Evolutionary conservation across 306 rosid species (phyloP).

Genomic region (Prunus mume): DNA sequence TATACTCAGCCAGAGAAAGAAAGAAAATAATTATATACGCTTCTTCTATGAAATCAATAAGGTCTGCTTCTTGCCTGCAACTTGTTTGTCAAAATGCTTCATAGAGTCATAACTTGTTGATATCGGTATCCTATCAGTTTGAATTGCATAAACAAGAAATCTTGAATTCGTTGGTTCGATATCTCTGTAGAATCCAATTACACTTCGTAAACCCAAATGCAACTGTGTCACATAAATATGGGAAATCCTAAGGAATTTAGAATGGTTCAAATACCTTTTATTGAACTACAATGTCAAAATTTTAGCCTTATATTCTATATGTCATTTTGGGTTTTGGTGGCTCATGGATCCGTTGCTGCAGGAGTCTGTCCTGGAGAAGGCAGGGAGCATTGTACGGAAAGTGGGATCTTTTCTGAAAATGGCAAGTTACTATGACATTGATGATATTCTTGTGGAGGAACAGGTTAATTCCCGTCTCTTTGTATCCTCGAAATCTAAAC

Average conservation of each 20-base stretch:
- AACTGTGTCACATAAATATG: not conserved
- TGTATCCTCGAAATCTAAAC: not conserved
- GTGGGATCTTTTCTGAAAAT: conserved; percentile 29
- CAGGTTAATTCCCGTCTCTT: conserved; percentile 45
- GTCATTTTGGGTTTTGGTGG: conserved; percentile 8
- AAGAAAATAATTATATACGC: not conserved
- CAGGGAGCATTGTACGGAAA: conserved; percentile 25
- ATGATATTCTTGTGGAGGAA: conserved; percentile 76
- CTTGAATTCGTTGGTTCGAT: not conserved
- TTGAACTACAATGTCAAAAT: not conserved
- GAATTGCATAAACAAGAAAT: not conserved
- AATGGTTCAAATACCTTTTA: not conserved
- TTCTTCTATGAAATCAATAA: not conserved
- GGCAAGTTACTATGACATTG: conserved; percentile 78
- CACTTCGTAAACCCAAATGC: not conserved
- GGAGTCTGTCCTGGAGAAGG: conserved; percentile 24
- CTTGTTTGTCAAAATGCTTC: not conserved
- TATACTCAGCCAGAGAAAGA: not conserved
- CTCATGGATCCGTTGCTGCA: not conserved
- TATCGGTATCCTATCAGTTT: too few species aligned
- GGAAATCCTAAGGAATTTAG: not conserved
- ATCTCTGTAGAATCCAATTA: not conserved
- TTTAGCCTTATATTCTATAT: not conserved
- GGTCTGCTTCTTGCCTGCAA: not conserved
- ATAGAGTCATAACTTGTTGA: too few species aligned